These are phyloP conservation scores for Acacia pycnantha DNA, from an alignment of 331 rosid genomes.

Conservation along the genomic window DNA sequence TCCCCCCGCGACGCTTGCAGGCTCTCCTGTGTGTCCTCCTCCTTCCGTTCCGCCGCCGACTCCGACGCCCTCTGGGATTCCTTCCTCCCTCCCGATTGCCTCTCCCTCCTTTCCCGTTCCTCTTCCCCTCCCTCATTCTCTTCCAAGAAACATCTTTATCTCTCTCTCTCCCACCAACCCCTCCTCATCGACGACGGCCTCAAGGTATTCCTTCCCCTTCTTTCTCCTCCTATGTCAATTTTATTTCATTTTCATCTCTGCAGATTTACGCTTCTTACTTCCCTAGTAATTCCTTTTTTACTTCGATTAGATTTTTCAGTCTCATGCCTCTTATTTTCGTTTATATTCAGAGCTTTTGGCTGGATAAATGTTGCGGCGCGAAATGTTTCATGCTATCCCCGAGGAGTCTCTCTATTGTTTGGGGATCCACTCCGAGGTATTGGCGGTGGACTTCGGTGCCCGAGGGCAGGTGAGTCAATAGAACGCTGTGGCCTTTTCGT, in stretches of 20 bases:
- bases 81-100: conserved; percentile 42
- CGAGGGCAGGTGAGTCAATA: conserved; percentile 32
- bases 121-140: conserved; percentile 5
- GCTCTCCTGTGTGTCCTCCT: conserved; percentile 26
- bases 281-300: background rate
- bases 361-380: conserved; percentile 38
- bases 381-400: conserved; percentile 57
- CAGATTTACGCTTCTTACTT: background rate
- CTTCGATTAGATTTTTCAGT: background rate
- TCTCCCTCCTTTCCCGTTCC: conserved; percentile 7
- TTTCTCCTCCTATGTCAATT: background rate
- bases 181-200: conserved; percentile 32
- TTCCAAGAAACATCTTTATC: conserved; percentile 40
- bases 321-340: background rate
- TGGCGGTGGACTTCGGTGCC: conserved; percentile 51
- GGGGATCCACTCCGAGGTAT: conserved; percentile 60
- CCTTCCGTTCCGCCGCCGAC: conserved; percentile 28
- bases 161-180: conserved; percentile 35
- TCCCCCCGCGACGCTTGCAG: conserved; percentile 37
- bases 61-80: conserved; percentile 39
- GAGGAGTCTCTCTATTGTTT: conserved; percentile 34
- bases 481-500: background rate
- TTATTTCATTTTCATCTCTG: background rate
- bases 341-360: conserved; percentile 39
- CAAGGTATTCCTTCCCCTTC: conserved; percentile 24